Base-by-base conservation (phyloP, 2,329 filamentous ascomycete genomes). In the Diatrype stigma region DNA sequence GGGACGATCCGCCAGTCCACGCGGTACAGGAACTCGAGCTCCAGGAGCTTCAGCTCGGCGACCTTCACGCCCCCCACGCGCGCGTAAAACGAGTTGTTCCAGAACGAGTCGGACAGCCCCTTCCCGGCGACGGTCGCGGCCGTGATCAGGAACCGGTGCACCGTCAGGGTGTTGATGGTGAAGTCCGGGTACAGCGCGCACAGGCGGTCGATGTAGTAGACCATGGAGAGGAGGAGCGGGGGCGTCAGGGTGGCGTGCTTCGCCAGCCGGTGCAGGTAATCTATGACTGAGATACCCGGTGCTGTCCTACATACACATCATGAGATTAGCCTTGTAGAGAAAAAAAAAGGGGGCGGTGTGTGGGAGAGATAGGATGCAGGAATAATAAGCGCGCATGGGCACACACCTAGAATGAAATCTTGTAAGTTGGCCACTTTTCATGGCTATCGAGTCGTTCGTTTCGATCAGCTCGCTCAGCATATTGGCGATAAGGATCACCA, bases 1-100 rank as follows among this genome's bases (percentile, higher is more conserved):
- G 94, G 94, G 3, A 99, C 92, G 59, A 99, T 99, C 63, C 88
- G 89, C 93, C 94, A 99, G 64, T 96, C 90, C 26, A 99, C 87
- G 48, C 90, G 80, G 65, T 92, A 90, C 30, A 99, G 74, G 59
- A 99, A 96, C 63, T 99, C 94, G 28, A 99, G 78, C 68, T 99
- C 94, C 10, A 99, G 75, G 51, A 96, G 76, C 52, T 94, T 95
- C 56, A 99, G 74, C 70, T 99, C 94, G 46, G 87, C 85, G 35
- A 96, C 79, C 58, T 90, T 91, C 46, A 99, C 91, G 56, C 94
- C 94, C 5, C 94, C 94, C 1, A 99, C 92, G 50, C 90, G 81
- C 35, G 94, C 92, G 67, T 99, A 99, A 1, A 93, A 96, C 26
- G 90, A 90, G 70, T 99, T 99, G 56, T 96, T 97, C 91, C 94